Conservation (phyloP, 371 early-diverging fungal species). For the Haplosporangium sp. region DNA sequence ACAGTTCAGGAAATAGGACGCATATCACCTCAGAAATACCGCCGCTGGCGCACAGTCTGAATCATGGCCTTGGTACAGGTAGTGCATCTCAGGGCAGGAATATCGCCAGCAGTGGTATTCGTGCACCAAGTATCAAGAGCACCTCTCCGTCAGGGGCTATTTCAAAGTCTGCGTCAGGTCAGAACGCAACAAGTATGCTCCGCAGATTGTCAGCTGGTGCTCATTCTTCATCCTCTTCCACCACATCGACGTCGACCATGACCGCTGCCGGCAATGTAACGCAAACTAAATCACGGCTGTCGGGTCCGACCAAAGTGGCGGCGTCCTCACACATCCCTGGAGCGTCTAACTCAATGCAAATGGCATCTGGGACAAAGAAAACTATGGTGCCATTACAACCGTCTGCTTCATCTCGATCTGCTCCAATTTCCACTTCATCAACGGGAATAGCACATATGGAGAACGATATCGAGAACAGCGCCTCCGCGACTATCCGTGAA, state of each 20-base stretch:
- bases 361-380: too few relatives aligned
- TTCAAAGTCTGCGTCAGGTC: neutral
- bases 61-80: too few relatives aligned
- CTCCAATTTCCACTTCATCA: too few relatives aligned
- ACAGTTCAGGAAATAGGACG: constrained; percentile 22
- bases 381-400: too few relatives aligned
- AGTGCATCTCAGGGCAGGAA: constrained; percentile 1
- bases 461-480: constrained; percentile 10
- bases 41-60: constrained; percentile 18
- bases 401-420: too few relatives aligned
- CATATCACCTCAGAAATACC: constrained; percentile 23
- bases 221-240: neutral
- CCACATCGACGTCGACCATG: neutral
- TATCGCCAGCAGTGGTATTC: constrained; percentile 6
- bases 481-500: constrained; percentile 1
- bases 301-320: too few relatives aligned
- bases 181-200: too few relatives aligned
- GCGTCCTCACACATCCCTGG: too few relatives aligned
- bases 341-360: too few relatives aligned
- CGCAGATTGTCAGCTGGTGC: neutral
- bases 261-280: neutral
- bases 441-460: neutral
- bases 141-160: neutral
- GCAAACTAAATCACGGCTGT: too few relatives aligned
- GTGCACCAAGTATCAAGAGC: constrained; percentile 1